Evolutionary conservation across 192 early-diverging fungal genomes (phyloP).

Genomic region (Podila epigama): DNA sequence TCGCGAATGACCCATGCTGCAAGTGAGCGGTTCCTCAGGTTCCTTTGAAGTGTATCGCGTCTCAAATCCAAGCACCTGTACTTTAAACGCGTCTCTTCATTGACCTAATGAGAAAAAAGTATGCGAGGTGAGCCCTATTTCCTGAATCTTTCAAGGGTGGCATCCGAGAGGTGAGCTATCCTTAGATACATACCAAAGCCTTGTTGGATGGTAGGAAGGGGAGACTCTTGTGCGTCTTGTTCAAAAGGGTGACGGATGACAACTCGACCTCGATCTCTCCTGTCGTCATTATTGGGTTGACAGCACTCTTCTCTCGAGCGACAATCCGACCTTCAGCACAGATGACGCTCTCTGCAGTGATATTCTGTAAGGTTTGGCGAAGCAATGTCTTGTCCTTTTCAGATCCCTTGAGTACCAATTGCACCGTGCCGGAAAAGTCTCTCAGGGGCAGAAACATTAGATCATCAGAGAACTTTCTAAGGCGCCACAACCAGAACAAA

Average conservation of each 20-base stretch:
- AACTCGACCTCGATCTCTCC: slow-evolving; percentile 80
- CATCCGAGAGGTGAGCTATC: no score
- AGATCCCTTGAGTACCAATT: slow-evolving; percentile 67
- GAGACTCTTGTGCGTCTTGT: slow-evolving; percentile 65
- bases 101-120: slow-evolving; percentile 57
- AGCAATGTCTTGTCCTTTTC: slow-evolving; percentile 3
- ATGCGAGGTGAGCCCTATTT: neutral
- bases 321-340: slow-evolving; percentile 70
- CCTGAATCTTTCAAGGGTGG: neutral
- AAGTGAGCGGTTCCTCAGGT: slow-evolving; percentile 73
- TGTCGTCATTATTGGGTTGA: slow-evolving; percentile 56
- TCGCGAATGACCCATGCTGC: slow-evolving; percentile 72
- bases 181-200: slow-evolving; percentile 47
- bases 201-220: slow-evolving; percentile 67
- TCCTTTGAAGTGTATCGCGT: slow-evolving; percentile 74
- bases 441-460: slow-evolving; percentile 82
- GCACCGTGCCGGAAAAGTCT: slow-evolving; percentile 78
- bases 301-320: slow-evolving; percentile 57
- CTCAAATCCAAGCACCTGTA: slow-evolving; percentile 87
- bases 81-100: slow-evolving; percentile 78
- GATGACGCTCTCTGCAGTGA: slow-evolving; percentile 79
- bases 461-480: slow-evolving; percentile 71
- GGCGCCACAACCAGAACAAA: neutral
- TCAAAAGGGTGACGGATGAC: slow-evolving; percentile 66
- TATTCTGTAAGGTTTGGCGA: slow-evolving; percentile 53